Evolutionary conservation across 1,284 basidiomycete genomes (phyloP).

Genomic region (Cryptococcus floricola): DNA sequence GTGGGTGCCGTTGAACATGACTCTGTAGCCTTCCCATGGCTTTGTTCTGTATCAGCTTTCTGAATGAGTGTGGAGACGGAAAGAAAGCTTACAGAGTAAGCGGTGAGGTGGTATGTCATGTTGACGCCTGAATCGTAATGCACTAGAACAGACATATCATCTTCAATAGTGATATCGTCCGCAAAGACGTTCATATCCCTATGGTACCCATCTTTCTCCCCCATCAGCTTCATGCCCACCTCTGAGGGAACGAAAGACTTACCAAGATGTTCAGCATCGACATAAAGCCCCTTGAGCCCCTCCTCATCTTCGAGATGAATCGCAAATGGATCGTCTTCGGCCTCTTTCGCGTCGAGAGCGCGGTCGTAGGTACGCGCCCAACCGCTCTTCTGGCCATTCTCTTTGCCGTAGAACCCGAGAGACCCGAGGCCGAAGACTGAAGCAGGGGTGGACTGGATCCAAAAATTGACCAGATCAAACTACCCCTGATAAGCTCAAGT

Average conservation of each 20-base stretch:
- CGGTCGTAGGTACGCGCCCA: conserved; percentile 56
- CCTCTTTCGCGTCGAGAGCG: conserved; percentile 51
- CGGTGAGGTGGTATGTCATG: conserved; percentile 57
- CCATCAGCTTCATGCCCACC: not conserved
- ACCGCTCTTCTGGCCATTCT: conserved; percentile 54
- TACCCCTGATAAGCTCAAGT: conserved; percentile 4
- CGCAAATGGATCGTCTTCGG: conserved; percentile 55
- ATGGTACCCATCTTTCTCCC: conserved; percentile 36
- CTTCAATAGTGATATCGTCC: conserved; percentile 56
- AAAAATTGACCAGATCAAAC: conserved; percentile 55
- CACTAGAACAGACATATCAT: conserved; percentile 57
- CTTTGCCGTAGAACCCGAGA: conserved; percentile 55
- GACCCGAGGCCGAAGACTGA: conserved; percentile 56
- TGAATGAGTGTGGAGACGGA: conserved; percentile 19
- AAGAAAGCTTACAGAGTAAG: conserved; percentile 28
- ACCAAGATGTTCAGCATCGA: conserved; percentile 51
- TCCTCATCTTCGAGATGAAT: conserved; percentile 55
- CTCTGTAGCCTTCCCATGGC: conserved; percentile 55
- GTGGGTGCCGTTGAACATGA: conserved; percentile 58
- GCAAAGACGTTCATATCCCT: conserved; percentile 54
- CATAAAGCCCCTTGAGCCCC: conserved; percentile 53
- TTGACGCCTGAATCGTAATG: conserved; percentile 55
- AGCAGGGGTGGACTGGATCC: conserved; percentile 55
- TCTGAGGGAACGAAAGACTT: conserved; percentile 35
- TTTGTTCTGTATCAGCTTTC: conserved; percentile 46